Evolutionary conservation across 306 rosid species (phyloP).

Genomic region (Alnus glutinosa): DNA sequence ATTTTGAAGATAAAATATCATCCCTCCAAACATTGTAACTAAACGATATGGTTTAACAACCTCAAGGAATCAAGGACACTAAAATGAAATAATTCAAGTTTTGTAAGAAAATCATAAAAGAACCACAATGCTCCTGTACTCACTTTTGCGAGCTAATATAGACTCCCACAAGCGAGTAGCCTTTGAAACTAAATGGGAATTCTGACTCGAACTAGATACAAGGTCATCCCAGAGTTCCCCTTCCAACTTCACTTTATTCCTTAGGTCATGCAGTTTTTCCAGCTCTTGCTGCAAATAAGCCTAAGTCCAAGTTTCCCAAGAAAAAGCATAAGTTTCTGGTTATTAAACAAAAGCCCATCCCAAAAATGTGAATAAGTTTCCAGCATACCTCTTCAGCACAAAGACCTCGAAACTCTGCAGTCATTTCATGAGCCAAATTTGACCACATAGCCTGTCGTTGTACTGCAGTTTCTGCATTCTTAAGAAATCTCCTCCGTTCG

Average conservation of each 20-base stretch:
- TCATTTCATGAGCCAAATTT: constrained; percentile 96
- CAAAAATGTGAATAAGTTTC: constrained; percentile 22
- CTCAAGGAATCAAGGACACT: constrained; percentile 1
- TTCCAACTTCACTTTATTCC: constrained; percentile 97
- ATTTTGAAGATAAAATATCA: background rate
- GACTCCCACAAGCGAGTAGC: constrained; percentile 99
- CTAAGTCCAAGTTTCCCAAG: constrained; percentile 50
- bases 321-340: constrained; percentile 8
- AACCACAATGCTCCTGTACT: constrained; percentile 32
- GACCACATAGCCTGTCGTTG: constrained; percentile 99
- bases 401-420: constrained; percentile 95
- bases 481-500: constrained; percentile 88
- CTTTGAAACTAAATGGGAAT: constrained; percentile 93
- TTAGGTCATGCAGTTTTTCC: constrained; percentile 90
- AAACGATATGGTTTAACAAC: background rate
- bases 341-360: constrained; percentile 16
- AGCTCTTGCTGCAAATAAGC: constrained; percentile 99
- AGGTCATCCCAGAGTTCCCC: constrained; percentile 99
- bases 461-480: constrained; percentile 93
- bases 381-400: constrained; percentile 95
- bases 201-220: constrained; percentile 96
- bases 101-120: constrained; percentile 1
- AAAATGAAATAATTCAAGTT: constrained; percentile 20
- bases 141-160: constrained; percentile 91
- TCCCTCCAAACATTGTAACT: background rate